phyloP scores from a whole-genome alignment of 1,284 basidiomycete genomes.

The Rhodotorula sp. region DNA sequence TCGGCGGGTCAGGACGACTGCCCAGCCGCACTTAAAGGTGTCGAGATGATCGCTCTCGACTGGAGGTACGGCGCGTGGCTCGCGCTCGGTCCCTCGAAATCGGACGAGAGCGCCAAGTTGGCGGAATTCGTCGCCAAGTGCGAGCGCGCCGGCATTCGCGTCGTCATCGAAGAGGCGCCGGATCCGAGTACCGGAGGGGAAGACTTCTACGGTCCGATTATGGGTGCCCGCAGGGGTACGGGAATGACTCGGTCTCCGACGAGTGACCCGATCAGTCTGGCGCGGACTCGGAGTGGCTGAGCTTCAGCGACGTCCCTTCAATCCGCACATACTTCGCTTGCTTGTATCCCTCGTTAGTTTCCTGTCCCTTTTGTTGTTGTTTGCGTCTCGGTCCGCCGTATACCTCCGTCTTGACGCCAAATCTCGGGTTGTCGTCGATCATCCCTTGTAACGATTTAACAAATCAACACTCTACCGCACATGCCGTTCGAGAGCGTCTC shows the following conservation, averaged over 20 bases:
- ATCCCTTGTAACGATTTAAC: no score
- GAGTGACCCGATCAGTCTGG: neutral
- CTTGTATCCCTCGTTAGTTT: neutral
- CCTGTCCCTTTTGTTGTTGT: neutral
- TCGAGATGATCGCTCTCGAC: constrained; percentile 13
- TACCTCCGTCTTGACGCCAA: no score
- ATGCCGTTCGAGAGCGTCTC: no score
- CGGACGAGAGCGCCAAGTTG: neutral
- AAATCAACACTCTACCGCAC: no score
- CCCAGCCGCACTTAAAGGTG: neutral
- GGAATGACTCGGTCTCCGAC: neutral
- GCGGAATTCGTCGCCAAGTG: neutral
- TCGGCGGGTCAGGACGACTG: neutral
- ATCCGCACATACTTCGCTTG: neutral
- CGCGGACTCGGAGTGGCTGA: neutral
- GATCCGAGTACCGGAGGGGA: neutral
- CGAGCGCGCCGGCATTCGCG: neutral
- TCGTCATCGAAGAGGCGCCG: neutral
- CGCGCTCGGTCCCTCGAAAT: neutral
- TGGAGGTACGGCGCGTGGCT: constrained; percentile 19
- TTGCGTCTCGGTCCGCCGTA: neutral
- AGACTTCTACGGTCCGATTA: neutral
- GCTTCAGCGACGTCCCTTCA: no score
- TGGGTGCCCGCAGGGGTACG: neutral
- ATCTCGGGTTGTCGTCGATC: no score